Base-by-base conservation (phyloP, 2,329 filamentous ascomycete species). In the Phialocephala sp. region DNA sequence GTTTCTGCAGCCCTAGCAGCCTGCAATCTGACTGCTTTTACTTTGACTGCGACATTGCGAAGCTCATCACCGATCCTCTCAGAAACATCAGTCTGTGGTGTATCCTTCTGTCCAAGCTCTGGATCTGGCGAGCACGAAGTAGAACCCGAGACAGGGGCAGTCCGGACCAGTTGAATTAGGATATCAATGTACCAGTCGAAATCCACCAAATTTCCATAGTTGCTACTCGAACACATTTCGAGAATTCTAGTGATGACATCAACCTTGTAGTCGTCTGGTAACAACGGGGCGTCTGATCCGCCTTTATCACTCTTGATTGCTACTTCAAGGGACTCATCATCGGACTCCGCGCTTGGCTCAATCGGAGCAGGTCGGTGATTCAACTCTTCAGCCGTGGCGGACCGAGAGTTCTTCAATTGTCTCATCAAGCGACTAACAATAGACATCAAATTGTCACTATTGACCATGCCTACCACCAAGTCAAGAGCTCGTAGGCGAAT, bases 131-230 rank as follows among this genome's bases (percentile, higher is more conserved):
- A 52, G 27, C 73, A 72, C 14, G 73, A 72, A 15, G 74, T 68
- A 11, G 75, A 68, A 45, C 80, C 79, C 56, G 84, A 79, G n/a
- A 81, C 72, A 0, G 81, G 91, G 22, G 89, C 82, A 79, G 92
- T 84, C 75, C 90, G 88, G 47, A 97, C 88, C 15, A 99, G 85
- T 75, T 97, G 93, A 5, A 92, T 90, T 36, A 99, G 81, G 35
- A 97, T 87, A 71, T 95, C 92, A 70, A 98, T 91, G 77, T 98
- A 98, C 95, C 95, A 99, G 71, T 97, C 94, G 77, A 99, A 99
- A 76, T 99, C 94, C 60, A 85, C 81, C 57, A 99, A 83, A 74
- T 93, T 92, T 45, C 86, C 85, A 77, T 98, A 99, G 67, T 93
- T 97, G 70, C 94, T 91, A 69, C 89, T 88, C 9, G 93, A 92